A percentile compares a stretch with the other conserved stretches of the same genome.
phyloP scores from a whole-genome alignment of 352 stramenopile genomes.

The Phytophthora parvispora region DNA sequence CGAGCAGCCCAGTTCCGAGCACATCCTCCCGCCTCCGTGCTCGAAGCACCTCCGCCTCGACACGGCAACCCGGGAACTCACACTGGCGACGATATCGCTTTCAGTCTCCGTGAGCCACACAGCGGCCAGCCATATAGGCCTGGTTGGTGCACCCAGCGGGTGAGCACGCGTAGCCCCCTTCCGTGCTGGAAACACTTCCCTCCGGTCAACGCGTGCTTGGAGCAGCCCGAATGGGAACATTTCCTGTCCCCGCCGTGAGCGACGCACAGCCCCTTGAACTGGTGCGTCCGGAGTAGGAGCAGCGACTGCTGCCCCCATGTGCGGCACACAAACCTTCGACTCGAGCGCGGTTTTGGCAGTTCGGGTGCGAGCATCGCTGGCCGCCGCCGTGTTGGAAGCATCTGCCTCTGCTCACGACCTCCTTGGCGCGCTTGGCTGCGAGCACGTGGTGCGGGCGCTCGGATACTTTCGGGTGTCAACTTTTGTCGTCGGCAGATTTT shows the following conservation, averaged over 20 bases:
- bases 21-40: not conserved
- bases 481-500: not conserved
- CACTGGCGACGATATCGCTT: not conserved
- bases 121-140: not conserved
- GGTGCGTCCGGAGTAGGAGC: not conserved
- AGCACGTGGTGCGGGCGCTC: not conserved
- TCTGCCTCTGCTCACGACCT: not conserved
- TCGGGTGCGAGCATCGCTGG: not conserved
- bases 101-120: not conserved
- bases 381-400: not conserved
- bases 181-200: conserved; percentile 1
- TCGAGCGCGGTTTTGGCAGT: not conserved
- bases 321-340: not conserved
- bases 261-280: not conserved
- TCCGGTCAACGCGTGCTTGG: conserved; percentile 4
- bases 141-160: not conserved
- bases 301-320: not conserved
- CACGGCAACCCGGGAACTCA: not conserved
- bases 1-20: not conserved
- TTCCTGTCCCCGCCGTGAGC: not conserved
- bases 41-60: not conserved
- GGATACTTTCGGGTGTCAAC: not conserved
- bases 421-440: not conserved
- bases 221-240: not conserved
- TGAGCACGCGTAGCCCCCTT: not conserved